Conservation (phyloP, 495 filamentous ascomycete genomes). For the Cercophora samala region DNA sequence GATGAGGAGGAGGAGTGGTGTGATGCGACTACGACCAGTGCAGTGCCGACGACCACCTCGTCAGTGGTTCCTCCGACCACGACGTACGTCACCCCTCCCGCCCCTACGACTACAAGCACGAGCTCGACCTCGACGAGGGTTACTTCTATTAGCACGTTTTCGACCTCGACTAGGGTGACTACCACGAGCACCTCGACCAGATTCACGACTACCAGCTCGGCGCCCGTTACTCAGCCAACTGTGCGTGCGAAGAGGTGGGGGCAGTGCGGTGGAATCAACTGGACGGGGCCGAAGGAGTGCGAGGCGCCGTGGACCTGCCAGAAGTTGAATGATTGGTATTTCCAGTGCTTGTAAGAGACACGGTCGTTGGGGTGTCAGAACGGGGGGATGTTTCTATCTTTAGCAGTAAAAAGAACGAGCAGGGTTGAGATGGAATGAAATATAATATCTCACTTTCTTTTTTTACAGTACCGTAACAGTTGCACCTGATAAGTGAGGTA, state of each 20-base stretch:
- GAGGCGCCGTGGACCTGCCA: slow-evolving; percentile 21
- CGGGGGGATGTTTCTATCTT: neutral
- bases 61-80: too few species aligned
- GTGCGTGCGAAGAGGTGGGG: slow-evolving; percentile 19
- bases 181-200: slow-evolving; percentile 17
- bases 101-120: slow-evolving; percentile 14
- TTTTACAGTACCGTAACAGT: neutral
- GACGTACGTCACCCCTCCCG: too few species aligned
- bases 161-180: neutral
- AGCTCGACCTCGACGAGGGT: slow-evolving; percentile 11
- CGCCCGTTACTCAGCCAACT: slow-evolving; percentile 13
- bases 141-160: neutral
- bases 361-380: neutral
- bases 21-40: slow-evolving; percentile 3
- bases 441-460: neutral
- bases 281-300: slow-evolving; percentile 25
- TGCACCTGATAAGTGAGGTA: neutral
- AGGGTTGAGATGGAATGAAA: neutral
- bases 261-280: slow-evolving; percentile 29
- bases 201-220: slow-evolving; percentile 11
- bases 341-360: slow-evolving; percentile 45
- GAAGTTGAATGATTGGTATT: slow-evolving; percentile 39
- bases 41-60: slow-evolving; percentile 12
- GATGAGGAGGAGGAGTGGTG: neutral
- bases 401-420: neutral